A percentile compares a stretch with the other conserved stretches of the same genome.
Evolutionary conservation across 257 asterid genomes (phyloP).

Genomic region (Marsdenia floribunda): DNA sequence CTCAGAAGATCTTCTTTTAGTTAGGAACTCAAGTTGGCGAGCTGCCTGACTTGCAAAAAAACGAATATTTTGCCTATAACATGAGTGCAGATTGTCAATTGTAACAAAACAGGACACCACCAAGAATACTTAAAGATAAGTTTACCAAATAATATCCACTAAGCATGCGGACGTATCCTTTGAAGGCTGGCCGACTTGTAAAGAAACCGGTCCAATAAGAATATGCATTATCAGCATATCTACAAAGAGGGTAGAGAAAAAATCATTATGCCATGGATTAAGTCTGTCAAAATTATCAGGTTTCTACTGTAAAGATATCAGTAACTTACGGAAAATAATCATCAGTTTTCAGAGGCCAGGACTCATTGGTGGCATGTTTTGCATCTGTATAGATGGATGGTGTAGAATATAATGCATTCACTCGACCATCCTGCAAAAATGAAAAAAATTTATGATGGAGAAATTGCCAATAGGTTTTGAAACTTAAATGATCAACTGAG

Average conservation of each 20-base stretch:
- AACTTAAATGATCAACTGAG: neutral
- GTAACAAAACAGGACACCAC: neutral
- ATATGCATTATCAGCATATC: conserved; percentile 57
- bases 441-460: conserved; percentile 9
- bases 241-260: conserved; percentile 22
- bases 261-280: neutral
- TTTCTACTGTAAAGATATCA: conserved; percentile 13
- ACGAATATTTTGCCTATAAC: neutral
- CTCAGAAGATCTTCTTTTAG: conserved; percentile 45
- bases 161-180: conserved; percentile 60
- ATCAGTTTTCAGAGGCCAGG: conserved; percentile 77
- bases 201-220: conserved; percentile 86
- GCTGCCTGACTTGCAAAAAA: conserved; percentile 46
- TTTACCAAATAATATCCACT: conserved; percentile 79
- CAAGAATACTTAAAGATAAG: neutral
- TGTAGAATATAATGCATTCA: conserved; percentile 82
- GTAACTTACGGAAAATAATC: conserved; percentile 83
- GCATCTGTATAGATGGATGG: conserved; percentile 83
- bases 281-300: conserved; percentile 4
- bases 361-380: conserved; percentile 45
- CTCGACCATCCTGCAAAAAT: conserved; percentile 68
- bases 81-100: neutral
- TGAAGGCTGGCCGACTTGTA: conserved; percentile 83
- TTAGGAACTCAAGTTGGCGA: conserved; percentile 76
- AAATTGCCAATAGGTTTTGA: conserved; percentile 74